Percentiles rank a stretch among this genome's conserved stretches.
Conservation (phyloP, 345 rosid genomes). For the Gossypium herbaceum region DNA sequence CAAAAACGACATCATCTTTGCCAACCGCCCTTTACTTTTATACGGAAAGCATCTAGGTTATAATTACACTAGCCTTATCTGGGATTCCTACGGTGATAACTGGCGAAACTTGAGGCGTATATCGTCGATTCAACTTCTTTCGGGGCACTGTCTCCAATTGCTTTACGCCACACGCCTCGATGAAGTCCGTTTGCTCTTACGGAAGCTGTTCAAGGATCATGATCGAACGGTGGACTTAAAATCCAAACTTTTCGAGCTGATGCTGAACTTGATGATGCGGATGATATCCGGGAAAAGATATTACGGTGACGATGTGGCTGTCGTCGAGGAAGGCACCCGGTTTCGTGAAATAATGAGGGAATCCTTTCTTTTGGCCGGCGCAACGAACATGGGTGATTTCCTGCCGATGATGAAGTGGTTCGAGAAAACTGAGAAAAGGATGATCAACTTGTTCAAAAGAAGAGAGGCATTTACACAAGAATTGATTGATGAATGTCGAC, state of each 20-base stretch:
- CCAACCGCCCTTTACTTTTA: slow-evolving; percentile 1
- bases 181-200: neutral
- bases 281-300: slow-evolving; percentile 8
- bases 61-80: neutral
- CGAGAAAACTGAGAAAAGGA: slow-evolving; percentile 13
- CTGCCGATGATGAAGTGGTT: slow-evolving; percentile 37
- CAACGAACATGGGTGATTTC: slow-evolving; percentile 33
- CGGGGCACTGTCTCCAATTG: neutral
- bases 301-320: neutral
- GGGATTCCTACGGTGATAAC: neutral
- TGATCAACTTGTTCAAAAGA: neutral
- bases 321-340: neutral
- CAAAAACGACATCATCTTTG: neutral
- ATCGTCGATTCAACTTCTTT: neutral
- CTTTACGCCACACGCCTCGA: neutral
- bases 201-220: slow-evolving; percentile 5
- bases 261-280: slow-evolving; percentile 1
- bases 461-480: slow-evolving; percentile 3
- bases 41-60: slow-evolving; percentile 1
- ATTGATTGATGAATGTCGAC: slow-evolving; percentile 15
- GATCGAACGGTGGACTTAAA: neutral
- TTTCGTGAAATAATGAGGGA: slow-evolving; percentile 7
- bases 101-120: slow-evolving; percentile 4
- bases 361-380: slow-evolving; percentile 12
- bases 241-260: slow-evolving; percentile 7